Conservation (phyloP, 1,284 basidiomycete species). For the Marasmius tenuissimus region DNA sequence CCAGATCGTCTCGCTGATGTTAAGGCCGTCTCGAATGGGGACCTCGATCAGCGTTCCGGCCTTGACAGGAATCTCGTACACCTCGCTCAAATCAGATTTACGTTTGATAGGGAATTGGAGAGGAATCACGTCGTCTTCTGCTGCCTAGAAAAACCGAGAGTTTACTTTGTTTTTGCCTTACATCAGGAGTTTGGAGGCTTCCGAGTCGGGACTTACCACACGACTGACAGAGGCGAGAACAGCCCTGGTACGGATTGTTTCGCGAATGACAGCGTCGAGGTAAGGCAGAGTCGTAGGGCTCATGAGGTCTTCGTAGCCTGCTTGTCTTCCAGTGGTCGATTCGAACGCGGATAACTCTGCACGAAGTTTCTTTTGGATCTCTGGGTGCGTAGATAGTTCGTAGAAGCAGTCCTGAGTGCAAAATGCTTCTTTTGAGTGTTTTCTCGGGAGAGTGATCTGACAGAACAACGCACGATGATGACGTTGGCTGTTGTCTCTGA, state of each 20-base stretch:
- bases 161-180: not conserved
- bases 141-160: not conserved
- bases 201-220: not conserved
- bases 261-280: not conserved
- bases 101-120: not conserved
- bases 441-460: not conserved
- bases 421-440: not conserved
- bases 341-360: not conserved
- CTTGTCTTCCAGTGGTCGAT: not conserved
- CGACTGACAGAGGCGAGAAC: not conserved
- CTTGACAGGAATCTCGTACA: not conserved
- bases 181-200: not conserved
- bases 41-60: not conserved
- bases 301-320: not conserved
- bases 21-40: not conserved
- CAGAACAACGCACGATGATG: not conserved
- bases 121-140: not conserved
- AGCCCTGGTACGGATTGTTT: not conserved
- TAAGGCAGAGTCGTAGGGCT: not conserved
- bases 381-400: not conserved
- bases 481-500: conserved; percentile 5
- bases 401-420: not conserved
- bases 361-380: not conserved
- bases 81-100: not conserved
- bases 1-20: not conserved